Percentiles rank a stretch among this genome's conserved stretches.
Evolutionary conservation across 305 asterid genomes (phyloP).

Genomic region (Fraxinus sp.): DNA sequence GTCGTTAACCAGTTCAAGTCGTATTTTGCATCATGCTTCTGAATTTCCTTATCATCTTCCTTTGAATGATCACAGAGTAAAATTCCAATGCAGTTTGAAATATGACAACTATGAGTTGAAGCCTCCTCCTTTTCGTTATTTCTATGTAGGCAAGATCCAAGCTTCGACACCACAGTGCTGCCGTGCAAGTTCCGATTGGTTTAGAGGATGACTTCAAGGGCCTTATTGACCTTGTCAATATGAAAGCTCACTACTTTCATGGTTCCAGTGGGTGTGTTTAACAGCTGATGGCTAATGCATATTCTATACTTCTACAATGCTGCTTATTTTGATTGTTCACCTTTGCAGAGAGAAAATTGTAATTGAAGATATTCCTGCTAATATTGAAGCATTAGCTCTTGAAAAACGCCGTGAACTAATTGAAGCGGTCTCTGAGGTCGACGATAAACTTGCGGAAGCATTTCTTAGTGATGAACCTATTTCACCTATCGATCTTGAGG

Average conservation of each 20-base stretch:
- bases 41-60: constrained; percentile 8
- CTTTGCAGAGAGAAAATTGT: constrained; percentile 69
- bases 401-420: constrained; percentile 86
- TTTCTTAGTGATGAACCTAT: constrained; percentile 90
- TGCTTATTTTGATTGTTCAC: constrained; percentile 6
- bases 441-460: constrained; percentile 84
- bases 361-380: constrained; percentile 74
- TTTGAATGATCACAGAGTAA: constrained; percentile 5
- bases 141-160: constrained; percentile 74
- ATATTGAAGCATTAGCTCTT: constrained; percentile 58
- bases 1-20: constrained; percentile 5
- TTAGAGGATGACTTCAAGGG: constrained; percentile 97
- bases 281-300: constrained; percentile 27
- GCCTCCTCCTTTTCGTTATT: constrained; percentile 20
- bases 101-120: constrained; percentile 24
- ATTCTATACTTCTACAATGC: neutral
- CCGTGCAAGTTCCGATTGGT: constrained; percentile 96
- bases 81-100: constrained; percentile 7
- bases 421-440: constrained; percentile 92
- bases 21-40: constrained; percentile 7
- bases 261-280: constrained; percentile 89
- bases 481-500: constrained; percentile 81
- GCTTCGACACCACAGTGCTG: constrained; percentile 98
- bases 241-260: constrained; percentile 79
- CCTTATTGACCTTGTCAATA: constrained; percentile 80